These are phyloP conservation scores for Fusarium keratoplasticum DNA, from an alignment of 2,329 filamentous ascomycete genomes.

Conservation along the genomic window DNA sequence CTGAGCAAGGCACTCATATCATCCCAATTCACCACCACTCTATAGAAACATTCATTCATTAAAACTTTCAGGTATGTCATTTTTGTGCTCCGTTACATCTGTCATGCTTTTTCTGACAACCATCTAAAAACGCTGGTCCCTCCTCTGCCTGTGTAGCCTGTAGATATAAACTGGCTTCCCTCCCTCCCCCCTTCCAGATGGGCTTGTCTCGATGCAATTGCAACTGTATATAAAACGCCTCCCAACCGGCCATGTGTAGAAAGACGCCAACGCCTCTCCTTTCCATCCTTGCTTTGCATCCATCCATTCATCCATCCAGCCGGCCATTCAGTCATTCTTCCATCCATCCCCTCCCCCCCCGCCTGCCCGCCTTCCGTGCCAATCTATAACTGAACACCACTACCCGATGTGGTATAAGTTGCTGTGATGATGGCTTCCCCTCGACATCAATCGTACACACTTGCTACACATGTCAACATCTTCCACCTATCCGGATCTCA, in stretches of 20 bases:
- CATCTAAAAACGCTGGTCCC: slow-evolving; percentile 44
- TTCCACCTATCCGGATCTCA: slow-evolving; percentile 30
- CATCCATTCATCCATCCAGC: slow-evolving; percentile 20
- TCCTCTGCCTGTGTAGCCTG: slow-evolving; percentile 41
- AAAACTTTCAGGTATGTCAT: slow-evolving; percentile 45
- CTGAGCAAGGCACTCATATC: not conserved
- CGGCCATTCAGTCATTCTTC: slow-evolving; percentile 32
- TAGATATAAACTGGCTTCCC: slow-evolving; percentile 39
- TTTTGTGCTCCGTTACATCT: slow-evolving; percentile 46
- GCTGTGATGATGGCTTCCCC: slow-evolving; percentile 26
- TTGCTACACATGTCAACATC: slow-evolving; percentile 33
- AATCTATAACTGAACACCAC: slow-evolving; percentile 38
- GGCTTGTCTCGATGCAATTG: slow-evolving; percentile 41
- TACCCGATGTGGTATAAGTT: slow-evolving; percentile 35
- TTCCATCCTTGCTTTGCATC: slow-evolving; percentile 32
- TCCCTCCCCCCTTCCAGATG: slow-evolving; percentile 32
- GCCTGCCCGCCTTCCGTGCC: slow-evolving; percentile 24
- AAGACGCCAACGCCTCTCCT: slow-evolving; percentile 46
- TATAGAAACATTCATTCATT: slow-evolving; percentile 19
- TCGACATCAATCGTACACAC: slow-evolving; percentile 43
- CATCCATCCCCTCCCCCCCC: slow-evolving; percentile 15
- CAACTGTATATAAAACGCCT: slow-evolving; percentile 47
- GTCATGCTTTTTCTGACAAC: slow-evolving; percentile 44
- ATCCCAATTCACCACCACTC: not conserved
- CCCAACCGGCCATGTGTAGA: slow-evolving; percentile 42